Conservation (phyloP, 2,329 filamentous ascomycete species). For the Aspergillus flavus region DNA sequence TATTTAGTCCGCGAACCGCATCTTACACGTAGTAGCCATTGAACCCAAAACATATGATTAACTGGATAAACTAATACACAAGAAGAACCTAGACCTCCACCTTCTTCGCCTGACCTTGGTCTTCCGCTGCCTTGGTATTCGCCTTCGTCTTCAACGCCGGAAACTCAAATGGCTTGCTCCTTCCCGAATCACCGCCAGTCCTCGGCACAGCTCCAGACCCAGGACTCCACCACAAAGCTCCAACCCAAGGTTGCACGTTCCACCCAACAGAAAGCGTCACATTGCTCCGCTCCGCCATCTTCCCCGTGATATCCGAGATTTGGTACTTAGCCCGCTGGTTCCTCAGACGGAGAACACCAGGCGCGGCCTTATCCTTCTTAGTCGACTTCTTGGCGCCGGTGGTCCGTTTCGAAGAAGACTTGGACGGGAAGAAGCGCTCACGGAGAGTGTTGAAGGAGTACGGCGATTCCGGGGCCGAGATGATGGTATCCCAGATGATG, state of each 20-base stretch:
- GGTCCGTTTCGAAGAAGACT: constrained; percentile 26
- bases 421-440: constrained; percentile 37
- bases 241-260: constrained; percentile 98
- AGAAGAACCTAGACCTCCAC: constrained; percentile 1
- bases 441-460: constrained; percentile 44
- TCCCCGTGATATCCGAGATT: constrained; percentile 84
- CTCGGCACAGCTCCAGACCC: constrained; percentile 51
- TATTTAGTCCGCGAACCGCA: not conserved
- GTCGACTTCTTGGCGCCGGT: constrained; percentile 15
- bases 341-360: constrained; percentile 72
- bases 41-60: not conserved
- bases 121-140: constrained; percentile 13
- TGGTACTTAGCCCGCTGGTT: constrained; percentile 96
- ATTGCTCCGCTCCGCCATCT: constrained; percentile 71
- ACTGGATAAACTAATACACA: not conserved
- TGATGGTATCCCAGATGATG: constrained; percentile 95
- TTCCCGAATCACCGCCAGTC: constrained; percentile 54
- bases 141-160: constrained; percentile 56
- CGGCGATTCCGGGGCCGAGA: constrained; percentile 63
- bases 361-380: constrained; percentile 27
- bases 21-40: not conserved
- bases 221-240: constrained; percentile 79
- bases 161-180: constrained; percentile 57
- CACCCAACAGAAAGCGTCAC: constrained; percentile 83
- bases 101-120: constrained; percentile 1